Percentiles rank a stretch among this genome's conserved stretches.
phyloP scores from a whole-genome alignment of 2,329 filamentous ascomycete genomes.

The Neofusicoccum kwambonambiense region DNA sequence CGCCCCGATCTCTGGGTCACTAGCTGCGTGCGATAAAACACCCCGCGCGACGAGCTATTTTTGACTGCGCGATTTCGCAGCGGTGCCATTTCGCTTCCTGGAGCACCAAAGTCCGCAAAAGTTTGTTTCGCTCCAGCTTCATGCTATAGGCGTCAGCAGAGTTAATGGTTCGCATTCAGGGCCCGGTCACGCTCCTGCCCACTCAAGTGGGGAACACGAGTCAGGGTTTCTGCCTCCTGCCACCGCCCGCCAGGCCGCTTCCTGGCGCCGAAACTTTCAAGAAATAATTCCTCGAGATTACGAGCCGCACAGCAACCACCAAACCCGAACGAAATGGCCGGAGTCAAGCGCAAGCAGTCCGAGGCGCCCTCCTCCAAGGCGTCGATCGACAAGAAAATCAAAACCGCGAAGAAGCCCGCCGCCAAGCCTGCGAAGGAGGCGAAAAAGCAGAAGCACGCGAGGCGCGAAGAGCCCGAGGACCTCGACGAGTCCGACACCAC shows the following conservation, averaged over 20 bases:
- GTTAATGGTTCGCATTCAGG: background rate
- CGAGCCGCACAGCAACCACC: background rate
- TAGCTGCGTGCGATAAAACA: too few species aligned
- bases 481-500: slow-evolving; percentile 37
- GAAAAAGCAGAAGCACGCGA: slow-evolving; percentile 36
- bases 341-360: slow-evolving; percentile 40
- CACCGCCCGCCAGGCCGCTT: slow-evolving; percentile 14
- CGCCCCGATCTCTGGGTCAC: background rate
- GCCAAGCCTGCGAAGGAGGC: slow-evolving; percentile 23
- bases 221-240: background rate
- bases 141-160: background rate
- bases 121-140: background rate
- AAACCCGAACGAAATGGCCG: slow-evolving; percentile 29
- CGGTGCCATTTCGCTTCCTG: background rate
- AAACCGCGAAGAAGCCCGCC: slow-evolving; percentile 36
- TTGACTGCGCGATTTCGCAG: background rate
- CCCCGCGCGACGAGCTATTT: background rate
- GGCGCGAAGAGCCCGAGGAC: slow-evolving; percentile 30
- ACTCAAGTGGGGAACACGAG: background rate
- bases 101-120: background rate
- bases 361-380: slow-evolving; percentile 22
- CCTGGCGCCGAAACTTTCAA: slow-evolving; percentile 8
- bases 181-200: background rate
- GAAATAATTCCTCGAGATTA: slow-evolving; percentile 2
- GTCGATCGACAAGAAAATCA: slow-evolving; percentile 35